Base-by-base conservation (phyloP, 345 rosid species). In the Angophora floribunda region DNA sequence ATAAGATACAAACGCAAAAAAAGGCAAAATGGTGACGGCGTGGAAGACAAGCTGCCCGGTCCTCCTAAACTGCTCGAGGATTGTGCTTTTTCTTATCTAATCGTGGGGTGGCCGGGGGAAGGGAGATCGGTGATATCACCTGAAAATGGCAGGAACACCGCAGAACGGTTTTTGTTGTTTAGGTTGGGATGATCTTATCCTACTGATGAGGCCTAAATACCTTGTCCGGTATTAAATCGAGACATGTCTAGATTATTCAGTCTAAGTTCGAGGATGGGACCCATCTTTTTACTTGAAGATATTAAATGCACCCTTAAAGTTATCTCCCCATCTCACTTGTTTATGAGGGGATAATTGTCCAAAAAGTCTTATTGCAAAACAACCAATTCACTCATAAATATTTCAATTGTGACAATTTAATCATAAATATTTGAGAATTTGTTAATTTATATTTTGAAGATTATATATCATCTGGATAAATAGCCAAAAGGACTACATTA, bases 361-460 rank as follows among this genome's bases (percentile, higher is more conserved):
- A 51, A 51, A 51, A 51, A 13, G 1, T 53, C 11, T 10, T 53
- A 55, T 55, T 21, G 61, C 22, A 55, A 11, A 26, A 55, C 1
- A 1, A 7, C 12, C 0, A 55, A 21, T 55, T 55, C 0, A 21
- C 1, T 55, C 5, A 21, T 55, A 55, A 55, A 55, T 21, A 0
- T 55, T 55, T 22, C 0, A 22, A 55, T 22, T 7, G 22, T 22
- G 1, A 8, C 61, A 55, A 22, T 22, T 55, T 22, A 22, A 0
- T 55, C 22, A 0, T 55, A 55, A 8, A 55, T 0, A 21, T 55
- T 55, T 21, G 13, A 55, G 9, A 0, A 55, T 55, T 55, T 55
- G 0, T 55, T 12, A 55, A 55, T 55, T 55, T 55, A 55, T 21
- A 0, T 0, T 55, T 22, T 55, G 22, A 55, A 55, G 61, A 55